These are phyloP conservation scores for Furcasterigmium furcatum DNA, from an alignment of 2,329 filamentous ascomycete species.

Conservation along the genomic window DNA sequence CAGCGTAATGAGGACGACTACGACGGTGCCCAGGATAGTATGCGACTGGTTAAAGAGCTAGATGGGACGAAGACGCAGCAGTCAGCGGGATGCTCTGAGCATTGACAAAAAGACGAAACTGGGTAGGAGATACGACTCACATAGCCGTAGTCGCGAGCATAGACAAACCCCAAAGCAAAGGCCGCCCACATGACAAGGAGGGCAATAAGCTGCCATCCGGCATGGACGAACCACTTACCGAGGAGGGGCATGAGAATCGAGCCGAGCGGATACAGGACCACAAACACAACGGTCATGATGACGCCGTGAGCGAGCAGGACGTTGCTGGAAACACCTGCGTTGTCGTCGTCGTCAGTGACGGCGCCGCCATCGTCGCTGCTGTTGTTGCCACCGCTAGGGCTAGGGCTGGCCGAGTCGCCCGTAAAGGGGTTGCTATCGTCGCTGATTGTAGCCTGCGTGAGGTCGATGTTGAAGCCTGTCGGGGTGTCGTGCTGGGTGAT, in stretches of 20 bases:
- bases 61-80: neutral
- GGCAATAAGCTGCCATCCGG: constrained; percentile 48
- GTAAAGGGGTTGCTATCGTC: constrained; percentile 51
- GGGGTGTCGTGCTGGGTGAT: constrained; percentile 46
- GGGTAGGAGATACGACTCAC: constrained; percentile 32
- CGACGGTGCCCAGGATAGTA: constrained; percentile 52
- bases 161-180: constrained; percentile 53
- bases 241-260: constrained; percentile 58
- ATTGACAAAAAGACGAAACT: neutral
- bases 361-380: constrained; percentile 7
- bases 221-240: constrained; percentile 56
- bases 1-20: constrained; percentile 50
- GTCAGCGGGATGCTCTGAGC: constrained; percentile 9
- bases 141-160: constrained; percentile 33
- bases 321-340: constrained; percentile 11
- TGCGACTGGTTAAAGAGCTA: constrained; percentile 53
- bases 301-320: constrained; percentile 49
- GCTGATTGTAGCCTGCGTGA: constrained; percentile 41
- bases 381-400: constrained; percentile 7
- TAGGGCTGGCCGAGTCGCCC: constrained; percentile 6
- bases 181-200: constrained; percentile 58
- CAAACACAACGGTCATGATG: constrained; percentile 58
- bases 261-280: constrained; percentile 57
- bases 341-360: constrained; percentile 11
- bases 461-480: constrained; percentile 41